These are phyloP conservation scores for Euphorbia peplus DNA, from an alignment of 345 rosid genomes.

Conservation along the genomic window DNA sequence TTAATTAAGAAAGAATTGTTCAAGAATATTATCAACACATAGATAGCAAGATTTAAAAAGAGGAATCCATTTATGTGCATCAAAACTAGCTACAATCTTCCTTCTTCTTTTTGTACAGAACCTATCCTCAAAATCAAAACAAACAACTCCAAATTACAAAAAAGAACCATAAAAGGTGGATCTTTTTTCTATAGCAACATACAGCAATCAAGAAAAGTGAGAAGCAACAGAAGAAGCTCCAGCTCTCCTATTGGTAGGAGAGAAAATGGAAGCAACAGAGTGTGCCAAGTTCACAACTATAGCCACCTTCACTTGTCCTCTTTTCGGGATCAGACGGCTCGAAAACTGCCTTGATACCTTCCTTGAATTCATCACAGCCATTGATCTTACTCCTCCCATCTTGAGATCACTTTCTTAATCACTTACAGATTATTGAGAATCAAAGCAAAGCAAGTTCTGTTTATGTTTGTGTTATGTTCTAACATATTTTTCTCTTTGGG, in stretches of 20 bases:
- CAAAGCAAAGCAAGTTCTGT: too few species aligned
- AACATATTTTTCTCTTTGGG: neutral
- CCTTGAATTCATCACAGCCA: slow-evolving; percentile 19
- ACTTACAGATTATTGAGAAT: too few species aligned
- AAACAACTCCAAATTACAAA: neutral
- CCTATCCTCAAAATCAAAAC: neutral
- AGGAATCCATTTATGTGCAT: neutral
- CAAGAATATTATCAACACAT: too few species aligned
- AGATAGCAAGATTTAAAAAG: neutral
- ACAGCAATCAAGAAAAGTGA: slow-evolving; percentile 35
- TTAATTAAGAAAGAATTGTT: too few species aligned
- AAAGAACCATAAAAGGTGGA: neutral
- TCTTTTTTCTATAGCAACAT: too few species aligned
- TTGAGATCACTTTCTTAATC: neutral
- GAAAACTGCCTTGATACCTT: slow-evolving; percentile 25
- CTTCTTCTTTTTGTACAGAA: neutral
- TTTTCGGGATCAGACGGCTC: slow-evolving; percentile 67
- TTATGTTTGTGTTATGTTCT: neutral
- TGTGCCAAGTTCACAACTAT: slow-evolving; percentile 53
- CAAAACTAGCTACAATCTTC: neutral
- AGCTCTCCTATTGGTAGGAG: slow-evolving; percentile 22
- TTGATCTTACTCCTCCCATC: slow-evolving; percentile 36
- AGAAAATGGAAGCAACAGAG: slow-evolving; percentile 55
- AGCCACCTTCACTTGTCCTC: slow-evolving; percentile 74
- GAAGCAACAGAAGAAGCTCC: neutral